Percentiles rank a stretch among this genome's conserved stretches.
phyloP scores from a whole-genome alignment of 371 early-diverging fungal species.

The Mortierella sp. region DNA sequence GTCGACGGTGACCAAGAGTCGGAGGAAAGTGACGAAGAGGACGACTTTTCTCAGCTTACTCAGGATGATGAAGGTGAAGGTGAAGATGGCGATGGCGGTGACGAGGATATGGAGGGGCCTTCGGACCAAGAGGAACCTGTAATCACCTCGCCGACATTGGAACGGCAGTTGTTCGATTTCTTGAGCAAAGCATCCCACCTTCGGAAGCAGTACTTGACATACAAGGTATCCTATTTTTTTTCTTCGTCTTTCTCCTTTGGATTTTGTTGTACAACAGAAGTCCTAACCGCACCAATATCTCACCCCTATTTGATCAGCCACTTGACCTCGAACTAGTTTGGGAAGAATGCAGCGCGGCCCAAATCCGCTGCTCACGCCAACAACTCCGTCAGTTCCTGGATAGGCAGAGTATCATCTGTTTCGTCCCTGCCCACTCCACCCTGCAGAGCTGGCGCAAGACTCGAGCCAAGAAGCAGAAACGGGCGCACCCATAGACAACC shows the following conservation, averaged over 20 bases:
- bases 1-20: neutral
- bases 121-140: conserved; percentile 59
- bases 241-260: no score
- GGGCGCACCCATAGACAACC: neutral
- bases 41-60: conserved; percentile 1
- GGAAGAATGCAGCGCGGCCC: conserved; percentile 35
- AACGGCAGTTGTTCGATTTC: conserved; percentile 34
- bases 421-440: conserved; percentile 45
- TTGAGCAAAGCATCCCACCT: conserved; percentile 30
- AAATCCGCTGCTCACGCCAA: conserved; percentile 29
- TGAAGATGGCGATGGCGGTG: conserved; percentile 58
- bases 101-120: conserved; percentile 68
- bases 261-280: neutral
- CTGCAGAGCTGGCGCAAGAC: conserved; percentile 49
- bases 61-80: conserved; percentile 45
- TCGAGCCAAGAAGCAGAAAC: conserved; percentile 25
- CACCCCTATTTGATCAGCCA: conserved; percentile 25
- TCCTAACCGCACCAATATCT: neutral
- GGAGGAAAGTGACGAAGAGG: neutral
- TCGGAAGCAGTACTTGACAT: conserved; percentile 27
- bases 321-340: conserved; percentile 46
- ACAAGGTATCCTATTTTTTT: conserved; percentile 33
- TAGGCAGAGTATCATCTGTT: conserved; percentile 38
- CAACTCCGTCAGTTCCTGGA: conserved; percentile 45
- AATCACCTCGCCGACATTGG: conserved; percentile 8